phyloP scores from a whole-genome alignment of 1,139 yeast genomes.

The Kurtzmaniella quercitrusa region DNA sequence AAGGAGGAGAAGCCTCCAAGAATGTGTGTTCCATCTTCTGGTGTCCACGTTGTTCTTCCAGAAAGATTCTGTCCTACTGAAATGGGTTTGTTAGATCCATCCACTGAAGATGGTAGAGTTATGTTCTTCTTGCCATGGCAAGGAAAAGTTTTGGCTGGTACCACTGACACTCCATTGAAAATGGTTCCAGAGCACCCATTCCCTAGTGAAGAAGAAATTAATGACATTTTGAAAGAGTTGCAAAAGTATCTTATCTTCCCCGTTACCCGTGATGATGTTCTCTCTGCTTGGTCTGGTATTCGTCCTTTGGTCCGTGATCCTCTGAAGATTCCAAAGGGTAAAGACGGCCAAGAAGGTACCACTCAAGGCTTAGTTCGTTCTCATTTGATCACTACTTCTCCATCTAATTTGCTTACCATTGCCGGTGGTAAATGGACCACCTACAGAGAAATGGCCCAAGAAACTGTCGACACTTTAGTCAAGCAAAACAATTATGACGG shows the following conservation, averaged over 20 bases:
- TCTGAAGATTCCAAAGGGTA: conserved; percentile 46
- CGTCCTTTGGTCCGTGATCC: conserved; percentile 95
- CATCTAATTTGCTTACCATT: conserved; percentile 76
- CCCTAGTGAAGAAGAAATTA: conserved; percentile 86
- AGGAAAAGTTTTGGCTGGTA: conserved; percentile 94
- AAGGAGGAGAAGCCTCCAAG: conserved; percentile 45
- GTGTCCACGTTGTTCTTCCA: conserved; percentile 90
- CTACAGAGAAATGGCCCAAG: conserved; percentile 96
- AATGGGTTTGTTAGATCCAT: conserved; percentile 87
- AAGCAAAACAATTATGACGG: conserved; percentile 42
- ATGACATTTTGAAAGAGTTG: conserved; percentile 81
- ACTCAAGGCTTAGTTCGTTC: conserved; percentile 89
- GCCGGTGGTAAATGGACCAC: conserved; percentile 99
- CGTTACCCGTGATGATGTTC: conserved; percentile 84
- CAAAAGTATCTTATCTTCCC: conserved; percentile 88
- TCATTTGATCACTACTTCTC: conserved; percentile 72
- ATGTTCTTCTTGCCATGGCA: conserved; percentile 98
- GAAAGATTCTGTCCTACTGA: conserved; percentile 87
- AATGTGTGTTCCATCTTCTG: conserved; percentile 93
- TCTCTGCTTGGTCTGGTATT: conserved; percentile 96
- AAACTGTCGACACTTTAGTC: conserved; percentile 76
- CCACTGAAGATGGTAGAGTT: conserved; percentile 93
- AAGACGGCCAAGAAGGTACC: conserved; percentile 37
- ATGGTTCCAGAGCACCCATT: conserved; percentile 78
- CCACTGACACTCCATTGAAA: conserved; percentile 81